Base-by-base conservation (phyloP, 2,329 filamentous ascomycete genomes). In the Helicocarpus griseus region DNA sequence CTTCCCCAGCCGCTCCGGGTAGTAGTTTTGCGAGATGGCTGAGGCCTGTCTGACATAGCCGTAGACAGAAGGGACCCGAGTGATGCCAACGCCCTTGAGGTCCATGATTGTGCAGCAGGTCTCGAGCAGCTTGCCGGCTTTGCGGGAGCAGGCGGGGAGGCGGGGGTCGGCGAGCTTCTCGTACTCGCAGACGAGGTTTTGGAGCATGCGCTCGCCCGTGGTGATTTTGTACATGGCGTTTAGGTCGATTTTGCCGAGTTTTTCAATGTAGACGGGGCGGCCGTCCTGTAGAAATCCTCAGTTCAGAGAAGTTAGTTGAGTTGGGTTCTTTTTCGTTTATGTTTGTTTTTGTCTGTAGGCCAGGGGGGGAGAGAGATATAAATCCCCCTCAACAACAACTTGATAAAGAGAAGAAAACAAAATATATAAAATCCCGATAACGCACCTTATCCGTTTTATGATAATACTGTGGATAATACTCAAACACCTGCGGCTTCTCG, bases 81-180 rank as follows among this genome's bases (percentile, higher is more conserved):
- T 79, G 61, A 97, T 74, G 53, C 88, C 88, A 22, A 98, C 90
- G 56, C 90, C 90, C 77, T 95, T 95, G 69, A 96, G 80, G 72
- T 98, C 93, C 85, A 97, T 93, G 73, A 98, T 89, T 58, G 87
- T 91, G 83, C 93, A 97, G 77, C 89, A 96, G 22, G 93, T 98
- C 77, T 98, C 93, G 64, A 96, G 85, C 53, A 98, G 83, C 65
- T 85, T 81, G 63, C 87, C 89, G 22, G 85, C 77, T 74, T 95
- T 95, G 72, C 91, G 89, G 52, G 89, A 95, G 79, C 89, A 96
- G 60, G 93, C 91, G 49, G 93, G 93, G 52, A 98, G 81, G 60
- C 93, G 87, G 13, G 90, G 90, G 72, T 97, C 91, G 60, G 88
- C 80, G 60, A 97, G 80, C 71, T 91, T 95, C 77, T 98, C 93